phyloP scores from a whole-genome alignment of 192 early-diverging fungal species.

The Diversispora epigaea region DNA sequence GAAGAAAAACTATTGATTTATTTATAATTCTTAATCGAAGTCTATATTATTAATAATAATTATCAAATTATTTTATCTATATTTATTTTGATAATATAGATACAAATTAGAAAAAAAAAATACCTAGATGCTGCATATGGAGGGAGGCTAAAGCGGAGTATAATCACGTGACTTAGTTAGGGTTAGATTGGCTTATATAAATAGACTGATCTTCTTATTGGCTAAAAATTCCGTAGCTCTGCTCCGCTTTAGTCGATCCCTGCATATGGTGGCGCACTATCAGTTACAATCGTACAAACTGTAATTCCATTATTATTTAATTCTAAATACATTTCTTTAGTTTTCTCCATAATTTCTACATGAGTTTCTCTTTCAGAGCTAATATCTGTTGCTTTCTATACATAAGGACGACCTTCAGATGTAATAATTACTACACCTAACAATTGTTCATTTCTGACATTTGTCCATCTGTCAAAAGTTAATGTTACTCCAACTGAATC shows the following conservation, averaged over 20 bases:
- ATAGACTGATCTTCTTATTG: too few relatives aligned
- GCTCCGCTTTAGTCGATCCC: too few relatives aligned
- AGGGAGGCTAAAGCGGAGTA: too few relatives aligned
- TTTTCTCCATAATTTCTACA: constrained; percentile 3
- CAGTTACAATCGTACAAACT: not conserved
- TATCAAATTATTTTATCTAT: too few relatives aligned
- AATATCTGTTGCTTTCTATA: not conserved
- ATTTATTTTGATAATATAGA: not conserved
- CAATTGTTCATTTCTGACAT: not conserved
- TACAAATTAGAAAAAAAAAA: not conserved
- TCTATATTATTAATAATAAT: too few relatives aligned
- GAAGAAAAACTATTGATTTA: not conserved
- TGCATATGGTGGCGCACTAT: not conserved
- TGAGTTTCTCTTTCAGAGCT: not conserved
- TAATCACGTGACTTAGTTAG: too few relatives aligned
- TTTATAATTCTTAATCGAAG: not conserved
- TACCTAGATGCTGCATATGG: not conserved
- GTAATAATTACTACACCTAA: not conserved
- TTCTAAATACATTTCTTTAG: not conserved
- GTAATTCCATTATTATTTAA: not conserved
- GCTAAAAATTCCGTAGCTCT: too few relatives aligned
- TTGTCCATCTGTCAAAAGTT: not conserved
- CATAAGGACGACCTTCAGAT: not conserved
- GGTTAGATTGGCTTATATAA: too few relatives aligned
- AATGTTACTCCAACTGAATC: not conserved